Base-by-base conservation (phyloP, 176 grass and related monocot genomes). In the Calamus simplicifolius region DNA sequence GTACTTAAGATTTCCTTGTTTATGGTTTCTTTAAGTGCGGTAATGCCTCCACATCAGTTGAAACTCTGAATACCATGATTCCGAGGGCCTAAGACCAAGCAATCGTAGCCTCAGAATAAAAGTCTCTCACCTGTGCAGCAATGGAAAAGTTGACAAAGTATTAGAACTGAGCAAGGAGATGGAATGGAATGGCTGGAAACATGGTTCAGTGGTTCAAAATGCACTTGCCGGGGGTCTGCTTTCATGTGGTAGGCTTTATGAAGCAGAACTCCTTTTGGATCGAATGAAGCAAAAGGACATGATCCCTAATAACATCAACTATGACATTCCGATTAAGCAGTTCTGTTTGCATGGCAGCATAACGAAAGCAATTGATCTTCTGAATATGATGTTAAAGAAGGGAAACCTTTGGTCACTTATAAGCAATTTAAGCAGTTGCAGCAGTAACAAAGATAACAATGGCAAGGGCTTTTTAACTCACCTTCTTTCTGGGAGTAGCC, bases 51-150 rank as follows among this genome's bases (percentile, higher is more conserved):
- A 54, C 56, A 64, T 87, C 81, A 21, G 62, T 88, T 38, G 89
- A 74, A 72, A 68, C 70, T 77, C 73, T 96, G 62, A 52, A 96
- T 80, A 57, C 57, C 49, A 83, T 81, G 66, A 82, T 96, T 75
- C 56, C 29, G 62, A 82, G 27, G 81, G 92, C 48, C 61, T 90
- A 54, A 70, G 56, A 56, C 92, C 92, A 61, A 97, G 69, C 75
- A 80, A 79, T 69, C 81, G 87, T 43, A 91, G 83, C 77, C 58
- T 97, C 35, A 97, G 86, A 97, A 85, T 85, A 82, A 72, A 82
- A 25, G 67, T 88, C 25, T 77, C 19, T 69, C 68, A 91, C 69
- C 72, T 85, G 25, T 88, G 87, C 72, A 82, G 16, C 27, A 56
- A 38, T 64, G 78, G 81, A 25, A 82, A 75, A 67, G 60, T 85